phyloP scores from a whole-genome alignment of 331 rosid species.

The Cydonia oblonga region DNA sequence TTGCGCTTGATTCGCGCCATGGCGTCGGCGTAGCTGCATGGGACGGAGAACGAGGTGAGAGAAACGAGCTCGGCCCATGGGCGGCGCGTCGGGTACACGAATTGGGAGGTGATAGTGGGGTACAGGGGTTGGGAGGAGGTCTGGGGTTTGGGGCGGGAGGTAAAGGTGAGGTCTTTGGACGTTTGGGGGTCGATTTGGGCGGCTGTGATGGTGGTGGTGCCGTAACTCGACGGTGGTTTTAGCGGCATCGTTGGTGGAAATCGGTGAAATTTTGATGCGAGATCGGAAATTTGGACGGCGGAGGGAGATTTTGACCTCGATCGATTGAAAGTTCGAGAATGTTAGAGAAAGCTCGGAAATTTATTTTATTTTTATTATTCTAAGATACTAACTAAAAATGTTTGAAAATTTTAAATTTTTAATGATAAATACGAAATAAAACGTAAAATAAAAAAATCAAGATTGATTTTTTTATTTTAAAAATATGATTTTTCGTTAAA shows the following conservation, averaged over 20 bases:
- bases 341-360: background rate
- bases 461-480: too few relatives aligned
- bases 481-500: too few relatives aligned
- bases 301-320: background rate
- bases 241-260: constrained; percentile 7
- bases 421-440: too few relatives aligned
- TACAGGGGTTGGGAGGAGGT: background rate
- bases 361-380: background rate
- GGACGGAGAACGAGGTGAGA: constrained; percentile 41
- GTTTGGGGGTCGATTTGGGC: background rate
- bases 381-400: too few relatives aligned
- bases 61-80: constrained; percentile 69
- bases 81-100: constrained; percentile 32
- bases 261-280: background rate
- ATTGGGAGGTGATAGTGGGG: constrained; percentile 11
- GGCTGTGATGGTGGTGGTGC: constrained; percentile 18
- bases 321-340: background rate
- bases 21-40: constrained; percentile 43
- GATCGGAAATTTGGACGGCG: background rate
- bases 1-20: constrained; percentile 48
- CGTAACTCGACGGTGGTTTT: constrained; percentile 14
- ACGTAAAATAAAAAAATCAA: too few relatives aligned
- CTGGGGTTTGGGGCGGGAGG: constrained; percentile 20
- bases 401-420: too few relatives aligned
- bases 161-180: constrained; percentile 20